phyloP scores from a whole-genome alignment of 2,329 filamentous ascomycete species.

The Aspergillus viridinutans region DNA sequence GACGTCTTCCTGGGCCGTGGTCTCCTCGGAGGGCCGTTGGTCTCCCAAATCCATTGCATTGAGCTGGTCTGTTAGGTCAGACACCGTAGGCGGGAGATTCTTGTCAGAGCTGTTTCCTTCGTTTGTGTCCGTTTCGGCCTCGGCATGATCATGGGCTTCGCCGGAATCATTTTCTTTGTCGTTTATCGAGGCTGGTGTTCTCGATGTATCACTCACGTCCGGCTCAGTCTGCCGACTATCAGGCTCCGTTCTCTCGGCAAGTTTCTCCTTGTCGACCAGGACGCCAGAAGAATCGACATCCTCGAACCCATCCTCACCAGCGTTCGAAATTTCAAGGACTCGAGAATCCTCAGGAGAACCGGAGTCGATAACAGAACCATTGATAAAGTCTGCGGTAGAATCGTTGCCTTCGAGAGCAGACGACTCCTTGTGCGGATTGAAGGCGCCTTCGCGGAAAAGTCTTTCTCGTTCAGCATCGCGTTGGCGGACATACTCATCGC shows the following conservation, averaged over 20 bases:
- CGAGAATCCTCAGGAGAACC: slow-evolving; percentile 63
- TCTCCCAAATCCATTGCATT: slow-evolving; percentile 57
- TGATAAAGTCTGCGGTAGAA: slow-evolving; percentile 41
- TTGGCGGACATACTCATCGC: slow-evolving; percentile 76
- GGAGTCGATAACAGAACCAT: slow-evolving; percentile 39
- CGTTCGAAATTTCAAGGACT: slow-evolving; percentile 72
- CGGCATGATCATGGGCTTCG: slow-evolving; percentile 68
- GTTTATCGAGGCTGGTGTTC: slow-evolving; percentile 1
- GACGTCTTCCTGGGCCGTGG: background rate
- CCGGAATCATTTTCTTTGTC: slow-evolving; percentile 54
- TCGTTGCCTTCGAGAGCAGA: slow-evolving; percentile 56
- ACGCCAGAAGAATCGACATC: slow-evolving; percentile 71
- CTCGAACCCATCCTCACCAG: slow-evolving; percentile 87
- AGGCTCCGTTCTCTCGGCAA: slow-evolving; percentile 56
- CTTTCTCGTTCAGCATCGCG: slow-evolving; percentile 78
- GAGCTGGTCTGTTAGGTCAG: slow-evolving; percentile 53
- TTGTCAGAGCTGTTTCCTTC: slow-evolving; percentile 18
- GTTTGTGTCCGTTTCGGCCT: slow-evolving; percentile 24
- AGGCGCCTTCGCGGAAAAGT: slow-evolving; percentile 70
- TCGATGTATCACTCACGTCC: slow-evolving; percentile 19
- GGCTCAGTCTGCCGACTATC: slow-evolving; percentile 20
- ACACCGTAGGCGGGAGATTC: slow-evolving; percentile 46
- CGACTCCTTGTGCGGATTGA: slow-evolving; percentile 48
- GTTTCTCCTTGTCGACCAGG: slow-evolving; percentile 67
- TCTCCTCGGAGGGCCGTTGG: slow-evolving; percentile 48